Evolutionary conservation across 345 rosid genomes (phyloP).

Genomic region (Odontarrhena argentea): DNA sequence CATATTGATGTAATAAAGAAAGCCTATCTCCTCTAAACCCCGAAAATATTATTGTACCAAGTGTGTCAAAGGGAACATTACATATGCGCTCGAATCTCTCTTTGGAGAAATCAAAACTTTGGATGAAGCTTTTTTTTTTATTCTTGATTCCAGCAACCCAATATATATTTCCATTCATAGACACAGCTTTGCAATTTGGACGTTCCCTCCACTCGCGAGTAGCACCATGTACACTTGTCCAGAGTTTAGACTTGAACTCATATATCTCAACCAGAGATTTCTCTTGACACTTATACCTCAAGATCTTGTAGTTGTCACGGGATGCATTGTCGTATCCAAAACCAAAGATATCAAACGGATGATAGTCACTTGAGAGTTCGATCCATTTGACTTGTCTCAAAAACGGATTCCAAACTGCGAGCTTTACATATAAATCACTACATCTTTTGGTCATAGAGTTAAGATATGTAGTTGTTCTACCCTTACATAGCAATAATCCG

Average conservation of each 20-base stretch:
- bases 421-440: too few relatives aligned
- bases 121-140: not conserved
- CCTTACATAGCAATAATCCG: not conserved
- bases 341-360: not conserved
- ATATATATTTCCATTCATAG: slow-evolving; percentile 13
- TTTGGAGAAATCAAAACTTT: not conserved
- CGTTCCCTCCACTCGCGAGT: not conserved
- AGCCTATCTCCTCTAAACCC: not conserved
- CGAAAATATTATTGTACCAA: not conserved
- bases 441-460: too few relatives aligned
- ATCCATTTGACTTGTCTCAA: not conserved
- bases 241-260: not conserved
- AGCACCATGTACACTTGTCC: not conserved
- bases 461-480: not conserved
- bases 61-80: not conserved
- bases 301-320: not conserved
- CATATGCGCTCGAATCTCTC: not conserved
- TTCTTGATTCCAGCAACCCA: not conserved
- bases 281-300: too few relatives aligned
- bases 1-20: not conserved
- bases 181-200: not conserved
- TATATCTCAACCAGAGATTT: too few relatives aligned
- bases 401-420: slow-evolving; percentile 13
- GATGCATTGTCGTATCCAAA: slow-evolving; percentile 7
- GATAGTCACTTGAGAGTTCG: not conserved